Base-by-base conservation (phyloP, 2,329 filamentous ascomycete genomes). In the Talaromyces verruculosus region DNA sequence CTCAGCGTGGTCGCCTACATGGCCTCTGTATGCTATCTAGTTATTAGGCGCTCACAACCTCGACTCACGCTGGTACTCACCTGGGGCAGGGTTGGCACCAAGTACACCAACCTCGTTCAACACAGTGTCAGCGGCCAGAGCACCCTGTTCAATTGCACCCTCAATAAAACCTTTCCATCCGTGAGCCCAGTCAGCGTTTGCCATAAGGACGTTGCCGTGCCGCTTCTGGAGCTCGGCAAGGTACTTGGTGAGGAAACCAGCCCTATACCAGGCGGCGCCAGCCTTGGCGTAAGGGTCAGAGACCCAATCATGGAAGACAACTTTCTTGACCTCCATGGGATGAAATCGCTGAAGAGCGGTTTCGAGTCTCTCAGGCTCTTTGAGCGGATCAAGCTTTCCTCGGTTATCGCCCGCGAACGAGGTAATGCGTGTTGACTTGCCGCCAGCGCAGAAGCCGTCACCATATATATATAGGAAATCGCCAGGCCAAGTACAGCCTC, bases 101-200 rank as follows among this genome's bases (percentile, higher is more conserved):
- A 43, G 59, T 25, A 61, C 25, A 62, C 60, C 60, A 62, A 63
- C 22, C 45, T 63, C 61, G 3, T 53, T 63, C 43, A 63, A 41
- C 15, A 63, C 61, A 25, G 25, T 51, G 30, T 53, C 43, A 22
- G 43, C 43, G n/a, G 43, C 43, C 43, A 47, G 43, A 11, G 43
- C 43, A 47, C 66, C 66, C 35, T 67, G 72, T 61, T 76, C 73
- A 19, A 76, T 68, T 0, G 74, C 74, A 17, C 74, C 74, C 17
- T 76, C 73, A 25, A 76, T 74, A 22, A 70, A 72, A 0, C 67
- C 69, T 55, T 71, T 55, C 72, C 72, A 76, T 1, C 74, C 73
- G 37, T 68, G 62, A 10, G 74, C 71, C 72, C 72, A 74, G 37
- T 74, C 74, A 0, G 70, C 68, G 11, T 61, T 72, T 2, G 74